Conservation (phyloP, 2,329 filamentous ascomycete species). For the Teratosphaeria pseudoeucalypti region DNA sequence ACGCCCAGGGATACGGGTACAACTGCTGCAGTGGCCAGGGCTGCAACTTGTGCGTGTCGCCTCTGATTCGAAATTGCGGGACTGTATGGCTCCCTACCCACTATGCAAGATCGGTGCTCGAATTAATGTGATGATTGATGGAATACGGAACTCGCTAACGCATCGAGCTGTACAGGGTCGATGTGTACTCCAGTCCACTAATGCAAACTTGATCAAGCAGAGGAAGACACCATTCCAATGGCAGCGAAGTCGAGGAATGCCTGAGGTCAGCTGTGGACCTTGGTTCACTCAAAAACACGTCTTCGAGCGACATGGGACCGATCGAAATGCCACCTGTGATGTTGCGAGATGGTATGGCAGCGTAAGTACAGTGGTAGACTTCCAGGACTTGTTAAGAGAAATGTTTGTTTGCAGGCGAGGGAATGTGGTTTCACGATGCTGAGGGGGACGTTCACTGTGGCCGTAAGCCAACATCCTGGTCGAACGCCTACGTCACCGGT, state of each 20-base stretch:
- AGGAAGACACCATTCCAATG: neutral
- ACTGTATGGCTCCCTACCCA: neutral
- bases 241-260: neutral
- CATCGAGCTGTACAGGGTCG: neutral
- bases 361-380: too few species aligned
- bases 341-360: too few species aligned
- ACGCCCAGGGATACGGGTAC: neutral
- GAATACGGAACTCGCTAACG: neutral
- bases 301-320: neutral
- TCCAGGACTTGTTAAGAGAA: neutral
- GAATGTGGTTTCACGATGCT: slow-evolving; percentile 30
- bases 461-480: slow-evolving; percentile 53
- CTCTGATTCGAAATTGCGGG: neutral
- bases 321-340: too few species aligned
- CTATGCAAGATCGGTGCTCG: neutral
- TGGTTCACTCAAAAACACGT: neutral
- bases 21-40: neutral
- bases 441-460: slow-evolving; percentile 36
- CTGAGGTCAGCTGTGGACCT: neutral
- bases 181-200: neutral
- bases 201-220: neutral
- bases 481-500: slow-evolving; percentile 30
- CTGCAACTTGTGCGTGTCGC: neutral
- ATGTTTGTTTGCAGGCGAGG: neutral
- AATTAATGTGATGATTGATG: neutral